Percentiles rank a stretch among this genome's conserved stretches.
Conservation (phyloP, 345 rosid genomes). For the Isatis tinctoria region DNA sequence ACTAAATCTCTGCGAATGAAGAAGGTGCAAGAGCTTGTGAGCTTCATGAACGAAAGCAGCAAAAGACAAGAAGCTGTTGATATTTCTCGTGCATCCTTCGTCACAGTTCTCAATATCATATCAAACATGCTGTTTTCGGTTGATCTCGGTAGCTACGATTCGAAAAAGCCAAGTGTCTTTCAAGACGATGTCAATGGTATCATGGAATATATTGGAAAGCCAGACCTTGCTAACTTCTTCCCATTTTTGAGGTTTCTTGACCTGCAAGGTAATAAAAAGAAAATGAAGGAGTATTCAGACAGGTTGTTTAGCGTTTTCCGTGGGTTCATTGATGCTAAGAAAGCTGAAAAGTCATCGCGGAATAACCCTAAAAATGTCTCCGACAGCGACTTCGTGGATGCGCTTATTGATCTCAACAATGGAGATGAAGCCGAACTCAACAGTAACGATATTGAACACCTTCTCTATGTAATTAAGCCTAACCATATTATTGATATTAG, state of each 20-base stretch:
- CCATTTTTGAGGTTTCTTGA: too few relatives aligned
- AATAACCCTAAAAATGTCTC: neutral
- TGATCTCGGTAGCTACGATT: too few relatives aligned
- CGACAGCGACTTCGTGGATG: constrained; percentile 33
- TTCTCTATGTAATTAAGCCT: neutral
- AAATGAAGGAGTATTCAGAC: neutral
- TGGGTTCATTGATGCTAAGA: constrained; percentile 10
- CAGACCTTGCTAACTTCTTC: constrained; percentile 21
- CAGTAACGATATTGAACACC: neutral
- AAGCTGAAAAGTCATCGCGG: neutral
- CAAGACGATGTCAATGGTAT: constrained; percentile 27
- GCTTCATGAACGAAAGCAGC: too few relatives aligned
- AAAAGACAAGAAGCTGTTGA: too few relatives aligned
- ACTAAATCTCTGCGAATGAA: neutral
- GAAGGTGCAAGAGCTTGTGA: too few relatives aligned
- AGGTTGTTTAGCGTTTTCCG: constrained; percentile 28
- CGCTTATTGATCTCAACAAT: constrained; percentile 23
- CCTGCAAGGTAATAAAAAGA: constrained; percentile 27
- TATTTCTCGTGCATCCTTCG: too few relatives aligned
- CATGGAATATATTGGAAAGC: constrained; percentile 39
- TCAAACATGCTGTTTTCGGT: too few relatives aligned
- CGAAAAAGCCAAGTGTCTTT: constrained; percentile 16
- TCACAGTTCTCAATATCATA: too few relatives aligned
- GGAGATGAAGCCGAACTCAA: constrained; percentile 15
- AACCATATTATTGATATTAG: neutral